phyloP scores from a whole-genome alignment of 805 yeast genomes.

The Candida multigemmis region DNA sequence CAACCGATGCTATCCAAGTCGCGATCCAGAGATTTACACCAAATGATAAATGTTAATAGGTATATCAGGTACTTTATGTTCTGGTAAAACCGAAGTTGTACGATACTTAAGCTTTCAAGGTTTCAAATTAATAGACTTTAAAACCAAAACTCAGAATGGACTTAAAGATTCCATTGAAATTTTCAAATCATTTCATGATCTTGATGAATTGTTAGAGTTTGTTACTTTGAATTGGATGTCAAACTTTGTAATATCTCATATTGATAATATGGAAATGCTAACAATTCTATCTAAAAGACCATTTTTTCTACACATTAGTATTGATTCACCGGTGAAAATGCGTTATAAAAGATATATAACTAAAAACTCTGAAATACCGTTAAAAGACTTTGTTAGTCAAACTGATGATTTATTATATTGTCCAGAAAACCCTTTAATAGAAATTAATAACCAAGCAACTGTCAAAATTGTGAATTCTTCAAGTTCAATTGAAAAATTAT shows the following conservation, averaged over 20 bases:
- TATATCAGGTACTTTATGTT: constrained; percentile 56
- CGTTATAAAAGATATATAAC: constrained; percentile 30
- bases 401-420: constrained; percentile 29
- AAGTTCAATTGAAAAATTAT: constrained; percentile 22
- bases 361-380: constrained; percentile 3
- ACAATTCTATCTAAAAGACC: constrained; percentile 57
- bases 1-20: not conserved
- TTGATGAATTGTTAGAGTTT: constrained; percentile 42
- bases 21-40: not conserved
- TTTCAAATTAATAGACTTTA: constrained; percentile 24
- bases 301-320: constrained; percentile 69
- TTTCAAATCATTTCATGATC: constrained; percentile 19
- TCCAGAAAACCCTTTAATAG: constrained; percentile 42
- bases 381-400: constrained; percentile 27
- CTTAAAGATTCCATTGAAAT: not conserved
- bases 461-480: constrained; percentile 33
- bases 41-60: constrained; percentile 54
- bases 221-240: constrained; percentile 62
- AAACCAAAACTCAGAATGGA: not conserved
- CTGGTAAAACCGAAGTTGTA: constrained; percentile 62
- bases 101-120: constrained; percentile 48
- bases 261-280: constrained; percentile 34
- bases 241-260: constrained; percentile 49
- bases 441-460: constrained; percentile 49
- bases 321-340: constrained; percentile 60